phyloP scores from a whole-genome alignment of 495 filamentous ascomycete genomes.

The Talaromyces ruber region DNA sequence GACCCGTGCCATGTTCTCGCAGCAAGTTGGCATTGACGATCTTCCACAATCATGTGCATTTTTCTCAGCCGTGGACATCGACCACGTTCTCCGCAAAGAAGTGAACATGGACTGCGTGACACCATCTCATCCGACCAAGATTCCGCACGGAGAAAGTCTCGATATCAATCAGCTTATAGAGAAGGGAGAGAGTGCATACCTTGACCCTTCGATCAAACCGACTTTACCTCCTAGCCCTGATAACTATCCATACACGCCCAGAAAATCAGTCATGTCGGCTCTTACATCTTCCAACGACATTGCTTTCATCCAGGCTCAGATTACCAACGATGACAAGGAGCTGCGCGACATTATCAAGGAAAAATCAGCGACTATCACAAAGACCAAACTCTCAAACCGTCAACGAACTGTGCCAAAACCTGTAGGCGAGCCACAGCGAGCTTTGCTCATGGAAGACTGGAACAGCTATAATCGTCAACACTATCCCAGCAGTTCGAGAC shows the following conservation, averaged over 20 bases:
- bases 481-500: background rate
- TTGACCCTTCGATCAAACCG: slow-evolving; percentile 56
- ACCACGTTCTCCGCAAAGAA: slow-evolving; percentile 88
- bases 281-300: slow-evolving; percentile 45
- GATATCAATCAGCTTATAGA: slow-evolving; percentile 68
- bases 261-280: slow-evolving; percentile 71
- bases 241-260: slow-evolving; percentile 55
- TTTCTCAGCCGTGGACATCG: slow-evolving; percentile 92
- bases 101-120: slow-evolving; percentile 97
- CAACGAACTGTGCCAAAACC: slow-evolving; percentile 12
- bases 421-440: slow-evolving; percentile 32
- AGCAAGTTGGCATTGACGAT: slow-evolving; percentile 94
- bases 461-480: slow-evolving; percentile 1
- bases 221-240: slow-evolving; percentile 43
- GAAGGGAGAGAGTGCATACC: slow-evolving; percentile 51
- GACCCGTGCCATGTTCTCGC: slow-evolving; percentile 93
- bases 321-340: slow-evolving; percentile 65
- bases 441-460: slow-evolving; percentile 34
- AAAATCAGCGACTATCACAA: slow-evolving; percentile 16
- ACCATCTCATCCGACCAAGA: slow-evolving; percentile 69
- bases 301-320: slow-evolving; percentile 74
- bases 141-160: slow-evolving; percentile 77
- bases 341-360: slow-evolving; percentile 65
- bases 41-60: slow-evolving; percentile 90
- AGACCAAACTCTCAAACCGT: slow-evolving; percentile 9